A percentile compares a stretch with the other conserved stretches of the same genome.
Evolutionary conservation across 768 basidiomycete species (phyloP).

Genomic region (Chlorophyllum brunneum): DNA sequence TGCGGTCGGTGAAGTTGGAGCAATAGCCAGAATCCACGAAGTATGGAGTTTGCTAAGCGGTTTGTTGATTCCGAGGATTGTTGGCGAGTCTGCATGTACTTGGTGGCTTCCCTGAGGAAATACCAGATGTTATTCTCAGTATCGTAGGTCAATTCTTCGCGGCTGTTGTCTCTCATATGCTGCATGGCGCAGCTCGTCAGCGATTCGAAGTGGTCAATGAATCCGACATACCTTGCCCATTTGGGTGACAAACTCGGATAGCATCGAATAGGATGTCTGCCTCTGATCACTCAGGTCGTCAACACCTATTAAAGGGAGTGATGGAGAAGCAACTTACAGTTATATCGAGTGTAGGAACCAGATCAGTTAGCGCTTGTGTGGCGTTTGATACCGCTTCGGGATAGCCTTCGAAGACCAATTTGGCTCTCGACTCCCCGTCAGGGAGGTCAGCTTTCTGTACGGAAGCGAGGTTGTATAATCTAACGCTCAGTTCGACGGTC

Average conservation of each 20-base stretch:
- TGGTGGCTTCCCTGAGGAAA: background rate
- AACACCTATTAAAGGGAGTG: background rate
- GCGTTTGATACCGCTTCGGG: background rate
- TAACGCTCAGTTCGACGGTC: background rate
- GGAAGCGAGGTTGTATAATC: background rate
- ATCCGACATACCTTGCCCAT: background rate
- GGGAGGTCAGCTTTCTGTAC: background rate
- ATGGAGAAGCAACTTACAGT: background rate
- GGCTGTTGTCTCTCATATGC: background rate
- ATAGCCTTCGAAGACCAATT: background rate
- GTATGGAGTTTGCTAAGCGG: background rate
- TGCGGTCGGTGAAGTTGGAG: constrained; percentile 1
- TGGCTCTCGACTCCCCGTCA: background rate
- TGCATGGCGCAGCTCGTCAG: background rate
- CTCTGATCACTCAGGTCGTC: background rate
- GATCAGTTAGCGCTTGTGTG: background rate
- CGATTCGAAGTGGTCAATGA: background rate
- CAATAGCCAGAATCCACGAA: constrained; percentile 2
- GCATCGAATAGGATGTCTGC: background rate
- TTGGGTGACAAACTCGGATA: background rate
- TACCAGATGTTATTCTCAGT: constrained; percentile 1
- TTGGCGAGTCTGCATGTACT: background rate
- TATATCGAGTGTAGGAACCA: background rate
- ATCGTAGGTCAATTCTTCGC: background rate
- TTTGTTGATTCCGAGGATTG: background rate